Conservation (phyloP, 169 alveolate genomes). For the Babesia sp. region DNA sequence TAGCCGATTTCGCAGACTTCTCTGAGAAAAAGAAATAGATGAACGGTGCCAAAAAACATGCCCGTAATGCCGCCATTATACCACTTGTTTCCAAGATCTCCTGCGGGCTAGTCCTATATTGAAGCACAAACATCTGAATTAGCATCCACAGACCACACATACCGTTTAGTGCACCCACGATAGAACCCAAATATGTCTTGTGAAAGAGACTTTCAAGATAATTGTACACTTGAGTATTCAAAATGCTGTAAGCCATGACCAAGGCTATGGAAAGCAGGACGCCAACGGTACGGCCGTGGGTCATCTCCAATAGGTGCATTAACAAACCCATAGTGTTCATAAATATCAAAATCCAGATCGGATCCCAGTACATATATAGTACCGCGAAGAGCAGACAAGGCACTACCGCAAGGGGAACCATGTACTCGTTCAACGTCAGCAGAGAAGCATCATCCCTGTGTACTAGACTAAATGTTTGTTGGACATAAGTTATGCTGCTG, state of each 20-base stretch:
- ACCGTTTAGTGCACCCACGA: constrained; percentile 62
- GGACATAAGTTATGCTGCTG: constrained; percentile 50
- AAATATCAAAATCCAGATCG: constrained; percentile 31
- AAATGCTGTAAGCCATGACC: constrained; percentile 32
- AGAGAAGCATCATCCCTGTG: constrained; percentile 11
- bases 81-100: not conserved
- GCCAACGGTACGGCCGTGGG: constrained; percentile 22
- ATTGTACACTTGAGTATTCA: constrained; percentile 60
- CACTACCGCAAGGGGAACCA: constrained; percentile 46
- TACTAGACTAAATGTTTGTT: constrained; percentile 38
- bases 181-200: constrained; percentile 35
- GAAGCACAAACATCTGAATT: constrained; percentile 2
- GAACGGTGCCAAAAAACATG: not conserved
- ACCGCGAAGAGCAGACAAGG: constrained; percentile 46
- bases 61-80: not conserved
- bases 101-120: not conserved
- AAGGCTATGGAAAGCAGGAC: constrained; percentile 19
- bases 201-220: constrained; percentile 46
- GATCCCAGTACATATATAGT: constrained; percentile 17
- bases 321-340: constrained; percentile 18
- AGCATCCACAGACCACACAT: constrained; percentile 59
- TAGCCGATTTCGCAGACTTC: no score
- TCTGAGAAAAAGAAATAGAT: not conserved
- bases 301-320: constrained; percentile 26
- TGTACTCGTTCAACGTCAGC: constrained; percentile 48